Evolutionary conservation across 306 rosid species (phyloP).

Genomic region (Vigna hirtella): DNA sequence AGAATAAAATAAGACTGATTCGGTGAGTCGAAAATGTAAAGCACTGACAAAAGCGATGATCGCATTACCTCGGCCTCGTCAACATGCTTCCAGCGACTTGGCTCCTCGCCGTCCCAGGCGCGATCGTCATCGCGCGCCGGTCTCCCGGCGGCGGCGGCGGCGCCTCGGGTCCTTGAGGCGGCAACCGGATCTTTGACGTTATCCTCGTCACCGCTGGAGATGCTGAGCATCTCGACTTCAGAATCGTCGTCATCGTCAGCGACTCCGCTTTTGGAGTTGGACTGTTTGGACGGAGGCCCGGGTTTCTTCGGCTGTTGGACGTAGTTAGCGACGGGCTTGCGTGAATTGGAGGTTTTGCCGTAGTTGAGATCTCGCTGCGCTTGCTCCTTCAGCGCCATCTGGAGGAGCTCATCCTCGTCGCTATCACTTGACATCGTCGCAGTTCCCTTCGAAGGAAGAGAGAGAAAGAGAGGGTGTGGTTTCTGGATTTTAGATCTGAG

Average conservation of each 20-base stretch:
- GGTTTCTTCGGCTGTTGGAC: conserved; percentile 66
- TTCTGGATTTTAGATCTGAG: conserved; percentile 45
- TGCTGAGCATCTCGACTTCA: conserved; percentile 96
- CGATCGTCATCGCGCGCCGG: conserved; percentile 63
- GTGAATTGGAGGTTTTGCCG: conserved; percentile 57
- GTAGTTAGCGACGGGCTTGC: conserved; percentile 90
- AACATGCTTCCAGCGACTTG: conserved; percentile 86
- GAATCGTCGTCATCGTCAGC: conserved; percentile 92
- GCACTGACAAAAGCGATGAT: neutral
- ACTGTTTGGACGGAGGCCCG: conserved; percentile 32
- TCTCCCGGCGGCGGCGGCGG: conserved; percentile 43
- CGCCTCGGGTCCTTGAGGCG: conserved; percentile 50
- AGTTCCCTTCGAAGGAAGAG: neutral
- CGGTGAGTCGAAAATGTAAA: neutral
- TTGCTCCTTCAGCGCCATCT: conserved; percentile 94
- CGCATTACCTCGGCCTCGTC: conserved; percentile 82
- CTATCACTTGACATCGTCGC: conserved; percentile 84
- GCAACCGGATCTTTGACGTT: conserved; percentile 47
- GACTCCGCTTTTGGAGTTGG: conserved; percentile 43
- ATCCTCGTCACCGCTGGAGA: conserved; percentile 97
- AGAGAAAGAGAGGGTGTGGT: conserved; percentile 7
- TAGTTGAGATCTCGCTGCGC: conserved; percentile 79
- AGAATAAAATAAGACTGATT: neutral
- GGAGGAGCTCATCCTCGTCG: conserved; percentile 96
- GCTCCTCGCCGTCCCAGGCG: conserved; percentile 94